A percentile compares a stretch with the other conserved stretches of the same genome.
phyloP scores from a whole-genome alignment of 495 filamentous ascomycete species.

The Lichina pygmaea region DNA sequence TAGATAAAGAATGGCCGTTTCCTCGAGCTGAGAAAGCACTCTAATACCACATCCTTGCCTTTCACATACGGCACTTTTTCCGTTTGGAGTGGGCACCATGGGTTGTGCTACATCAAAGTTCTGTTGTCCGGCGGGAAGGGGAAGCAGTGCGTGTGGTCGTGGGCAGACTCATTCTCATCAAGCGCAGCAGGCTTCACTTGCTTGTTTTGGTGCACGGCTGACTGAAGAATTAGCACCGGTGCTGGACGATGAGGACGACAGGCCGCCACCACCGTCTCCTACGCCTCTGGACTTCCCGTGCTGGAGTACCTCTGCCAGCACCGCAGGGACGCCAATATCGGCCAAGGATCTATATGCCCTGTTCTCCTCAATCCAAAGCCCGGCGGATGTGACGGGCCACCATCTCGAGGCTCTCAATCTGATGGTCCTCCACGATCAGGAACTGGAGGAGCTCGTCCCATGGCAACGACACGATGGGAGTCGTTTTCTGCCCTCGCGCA shows the following conservation, averaged over 20 bases:
- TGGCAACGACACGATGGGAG: conserved; percentile 6
- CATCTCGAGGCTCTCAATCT: conserved; percentile 27
- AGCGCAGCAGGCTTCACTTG: too few relatives aligned
- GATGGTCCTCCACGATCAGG: conserved; percentile 15
- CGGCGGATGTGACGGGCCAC: conserved; percentile 21
- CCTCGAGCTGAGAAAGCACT: too few relatives aligned
- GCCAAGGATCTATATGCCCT: conserved; percentile 14
- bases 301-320: conserved; percentile 13
- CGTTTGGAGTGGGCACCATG: too few relatives aligned
- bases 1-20: too few relatives aligned
- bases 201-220: too few relatives aligned
- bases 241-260: background rate
- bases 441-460: conserved; percentile 19
- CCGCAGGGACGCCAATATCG: conserved; percentile 3
- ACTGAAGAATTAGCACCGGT: background rate
- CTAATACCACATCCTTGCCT: too few relatives aligned
- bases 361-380: conserved; percentile 22
- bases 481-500: conserved; percentile 18
- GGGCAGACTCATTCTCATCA: too few relatives aligned
- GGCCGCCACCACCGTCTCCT: conserved; percentile 16
- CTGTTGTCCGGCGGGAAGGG: too few relatives aligned
- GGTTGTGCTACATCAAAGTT: too few relatives aligned
- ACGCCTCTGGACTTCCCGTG: conserved; percentile 23
- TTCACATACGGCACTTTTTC: too few relatives aligned
- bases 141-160: too few relatives aligned